These are phyloP conservation scores for Colletotrichum theobromicola DNA, from an alignment of 2,329 filamentous ascomycete species.

Conservation along the genomic window DNA sequence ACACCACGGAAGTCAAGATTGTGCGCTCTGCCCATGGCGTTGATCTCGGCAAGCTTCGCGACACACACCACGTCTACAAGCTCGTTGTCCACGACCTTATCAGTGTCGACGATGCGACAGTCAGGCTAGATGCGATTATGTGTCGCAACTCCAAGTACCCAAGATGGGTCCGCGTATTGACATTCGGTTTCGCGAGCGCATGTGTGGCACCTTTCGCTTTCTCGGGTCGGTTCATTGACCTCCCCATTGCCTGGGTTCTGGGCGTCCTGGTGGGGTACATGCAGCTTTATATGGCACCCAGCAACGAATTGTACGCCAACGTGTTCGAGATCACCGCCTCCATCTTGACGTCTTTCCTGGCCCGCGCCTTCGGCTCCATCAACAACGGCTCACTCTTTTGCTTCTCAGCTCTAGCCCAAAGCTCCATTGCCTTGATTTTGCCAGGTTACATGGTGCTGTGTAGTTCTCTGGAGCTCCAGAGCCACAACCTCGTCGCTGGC, in stretches of 20 bases:
- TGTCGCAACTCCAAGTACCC: slow-evolving; percentile 48
- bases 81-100: slow-evolving; percentile 81
- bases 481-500: slow-evolving; percentile 67
- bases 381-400: slow-evolving; percentile 64
- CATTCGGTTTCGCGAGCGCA: slow-evolving; percentile 79
- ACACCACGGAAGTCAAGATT: slow-evolving; percentile 82
- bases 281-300: slow-evolving; percentile 76
- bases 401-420: slow-evolving; percentile 74
- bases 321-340: slow-evolving; percentile 60
- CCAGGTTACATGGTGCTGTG: slow-evolving; percentile 63
- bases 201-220: slow-evolving; percentile 84
- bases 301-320: slow-evolving; percentile 71
- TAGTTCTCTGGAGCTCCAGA: slow-evolving; percentile 66
- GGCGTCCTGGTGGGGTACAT: slow-evolving; percentile 77
- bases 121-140: slow-evolving; percentile 62
- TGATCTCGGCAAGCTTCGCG: slow-evolving; percentile 75
- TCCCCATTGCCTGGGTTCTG: slow-evolving; percentile 78
- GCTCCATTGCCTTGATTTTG: slow-evolving; percentile 77
- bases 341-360: slow-evolving; percentile 71
- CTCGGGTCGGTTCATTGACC: slow-evolving; percentile 75
- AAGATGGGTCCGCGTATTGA: slow-evolving; percentile 61
- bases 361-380: slow-evolving; percentile 73
- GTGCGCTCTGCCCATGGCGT: slow-evolving; percentile 72
- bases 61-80: slow-evolving; percentile 81
- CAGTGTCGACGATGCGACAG: slow-evolving; percentile 72